Evolutionary conservation across 192 early-diverging fungal species (phyloP).

Genomic region (Coemansia sp.): DNA sequence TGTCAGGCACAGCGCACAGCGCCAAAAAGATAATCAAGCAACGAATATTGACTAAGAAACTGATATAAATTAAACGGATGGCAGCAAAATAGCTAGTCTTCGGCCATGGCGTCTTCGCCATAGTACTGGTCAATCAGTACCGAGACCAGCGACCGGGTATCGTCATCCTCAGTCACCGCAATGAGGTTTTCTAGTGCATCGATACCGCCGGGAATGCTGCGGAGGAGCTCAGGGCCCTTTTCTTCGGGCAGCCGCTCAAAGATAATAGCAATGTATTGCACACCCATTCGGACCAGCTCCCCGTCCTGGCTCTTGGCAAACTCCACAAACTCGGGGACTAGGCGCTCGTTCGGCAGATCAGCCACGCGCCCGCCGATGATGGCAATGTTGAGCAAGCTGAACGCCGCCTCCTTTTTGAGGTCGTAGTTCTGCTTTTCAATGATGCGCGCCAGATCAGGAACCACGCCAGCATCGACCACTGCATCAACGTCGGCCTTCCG

Average conservation of each 20-base stretch:
- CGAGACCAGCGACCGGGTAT: slow-evolving; percentile 48
- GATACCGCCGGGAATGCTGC: slow-evolving; percentile 40
- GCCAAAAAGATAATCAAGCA: no score
- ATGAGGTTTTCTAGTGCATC: slow-evolving; percentile 58
- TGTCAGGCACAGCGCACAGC: no score
- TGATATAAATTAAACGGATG: no score
- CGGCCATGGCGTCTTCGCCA: slow-evolving; percentile 43
- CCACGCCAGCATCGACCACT: slow-evolving; percentile 52
- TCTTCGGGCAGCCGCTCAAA: slow-evolving; percentile 48
- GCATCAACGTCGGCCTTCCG: slow-evolving; percentile 45
- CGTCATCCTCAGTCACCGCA: slow-evolving; percentile 50
- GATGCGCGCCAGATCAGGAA: slow-evolving; percentile 55
- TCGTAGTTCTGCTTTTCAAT: slow-evolving; percentile 61
- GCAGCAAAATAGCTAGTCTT: no score
- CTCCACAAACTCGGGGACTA: slow-evolving; percentile 46
- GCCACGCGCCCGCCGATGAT: slow-evolving; percentile 18
- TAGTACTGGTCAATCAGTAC: slow-evolving; percentile 59
- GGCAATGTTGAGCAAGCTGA: slow-evolving; percentile 61
- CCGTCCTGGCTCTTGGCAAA: slow-evolving; percentile 61
- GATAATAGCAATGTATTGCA: slow-evolving; percentile 56
- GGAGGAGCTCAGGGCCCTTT: slow-evolving; percentile 27
- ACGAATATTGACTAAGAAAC: no score
- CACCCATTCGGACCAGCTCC: slow-evolving; percentile 59
- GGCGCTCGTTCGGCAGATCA: slow-evolving; percentile 21
- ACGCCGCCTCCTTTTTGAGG: slow-evolving; percentile 66